Percentiles rank a stretch among this genome's conserved stretches.
Evolutionary conservation across 257 asterid genomes (phyloP).

Genomic region (Solanum sparsipilum): DNA sequence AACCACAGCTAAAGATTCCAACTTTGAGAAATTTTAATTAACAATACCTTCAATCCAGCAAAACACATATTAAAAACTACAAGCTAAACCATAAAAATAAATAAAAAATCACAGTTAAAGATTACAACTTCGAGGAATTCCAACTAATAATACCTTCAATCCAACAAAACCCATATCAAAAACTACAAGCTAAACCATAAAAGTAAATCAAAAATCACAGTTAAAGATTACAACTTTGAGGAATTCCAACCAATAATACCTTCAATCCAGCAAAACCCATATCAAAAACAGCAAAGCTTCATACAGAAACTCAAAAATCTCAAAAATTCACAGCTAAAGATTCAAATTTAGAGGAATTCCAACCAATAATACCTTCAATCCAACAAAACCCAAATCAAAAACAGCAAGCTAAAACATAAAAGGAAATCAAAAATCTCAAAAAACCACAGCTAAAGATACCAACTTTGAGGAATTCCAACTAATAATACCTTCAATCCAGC

Average conservation of each 20-base stretch:
- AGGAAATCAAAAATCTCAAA: neutral
- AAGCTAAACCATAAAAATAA: neutral
- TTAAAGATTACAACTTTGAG: neutral
- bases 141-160: neutral
- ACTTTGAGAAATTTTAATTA: neutral
- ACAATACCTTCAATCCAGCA: neutral
- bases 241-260: neutral
- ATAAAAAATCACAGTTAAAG: neutral
- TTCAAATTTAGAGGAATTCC: neutral
- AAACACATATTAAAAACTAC: neutral
- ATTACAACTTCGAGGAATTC: neutral
- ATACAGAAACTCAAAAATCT: neutral
- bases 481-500: neutral
- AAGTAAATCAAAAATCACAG: neutral
- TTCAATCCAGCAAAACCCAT: neutral
- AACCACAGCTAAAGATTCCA: neutral
- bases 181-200: neutral
- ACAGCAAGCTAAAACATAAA: neutral
- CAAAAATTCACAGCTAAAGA: neutral
- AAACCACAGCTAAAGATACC: neutral
- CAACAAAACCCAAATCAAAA: neutral
- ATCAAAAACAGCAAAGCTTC: neutral
- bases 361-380: neutral
- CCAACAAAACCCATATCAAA: neutral
- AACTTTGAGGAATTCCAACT: neutral